Evolutionary conservation across 2,329 filamentous ascomycete genomes (phyloP).

Genomic region (Fusarium coicis): DNA sequence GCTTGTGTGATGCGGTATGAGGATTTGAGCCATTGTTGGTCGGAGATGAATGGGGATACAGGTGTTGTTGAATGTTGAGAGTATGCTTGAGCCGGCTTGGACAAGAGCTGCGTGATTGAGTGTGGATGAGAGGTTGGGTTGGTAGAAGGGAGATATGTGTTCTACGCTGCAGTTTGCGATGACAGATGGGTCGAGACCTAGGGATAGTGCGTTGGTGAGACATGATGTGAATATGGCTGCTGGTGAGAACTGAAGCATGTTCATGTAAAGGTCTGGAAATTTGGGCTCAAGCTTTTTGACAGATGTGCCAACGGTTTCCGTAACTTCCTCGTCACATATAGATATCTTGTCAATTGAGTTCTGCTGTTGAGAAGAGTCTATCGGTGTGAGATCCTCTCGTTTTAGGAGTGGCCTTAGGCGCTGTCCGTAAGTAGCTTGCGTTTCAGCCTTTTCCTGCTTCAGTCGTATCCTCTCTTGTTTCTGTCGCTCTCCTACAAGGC

Average conservation of each 20-base stretch:
- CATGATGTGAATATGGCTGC: conserved; percentile 35
- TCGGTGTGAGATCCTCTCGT: background rate
- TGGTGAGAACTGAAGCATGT: conserved; percentile 30
- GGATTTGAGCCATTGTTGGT: conserved; percentile 41
- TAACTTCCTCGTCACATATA: accelerated
- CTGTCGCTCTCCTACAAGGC: conserved; percentile 31
- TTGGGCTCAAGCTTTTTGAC: background rate
- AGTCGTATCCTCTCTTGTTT: conserved; percentile 8
- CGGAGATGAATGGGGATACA: conserved; percentile 34
- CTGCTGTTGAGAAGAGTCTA: accelerated
- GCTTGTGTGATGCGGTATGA: conserved; percentile 43
- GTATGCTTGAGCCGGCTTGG: background rate
- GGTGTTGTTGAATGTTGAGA: background rate
- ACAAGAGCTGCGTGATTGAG: conserved; percentile 15
- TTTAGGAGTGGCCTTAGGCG: background rate
- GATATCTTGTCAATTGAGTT: accelerated
- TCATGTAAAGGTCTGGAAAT: conserved; percentile 23
- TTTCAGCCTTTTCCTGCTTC: background rate
- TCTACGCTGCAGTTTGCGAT: conserved; percentile 26
- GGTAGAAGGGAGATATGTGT: conserved; percentile 41
- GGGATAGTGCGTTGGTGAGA: conserved; percentile 34
- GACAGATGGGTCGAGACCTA: conserved; percentile 23
- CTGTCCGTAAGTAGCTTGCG: background rate
- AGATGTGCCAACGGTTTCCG: background rate
- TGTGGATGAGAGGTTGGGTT: conserved; percentile 11